Percentiles rank a stretch among this genome's conserved stretches.
Conservation (phyloP, 805 yeast genomes). For the Huiozyma naganishii region DNA sequence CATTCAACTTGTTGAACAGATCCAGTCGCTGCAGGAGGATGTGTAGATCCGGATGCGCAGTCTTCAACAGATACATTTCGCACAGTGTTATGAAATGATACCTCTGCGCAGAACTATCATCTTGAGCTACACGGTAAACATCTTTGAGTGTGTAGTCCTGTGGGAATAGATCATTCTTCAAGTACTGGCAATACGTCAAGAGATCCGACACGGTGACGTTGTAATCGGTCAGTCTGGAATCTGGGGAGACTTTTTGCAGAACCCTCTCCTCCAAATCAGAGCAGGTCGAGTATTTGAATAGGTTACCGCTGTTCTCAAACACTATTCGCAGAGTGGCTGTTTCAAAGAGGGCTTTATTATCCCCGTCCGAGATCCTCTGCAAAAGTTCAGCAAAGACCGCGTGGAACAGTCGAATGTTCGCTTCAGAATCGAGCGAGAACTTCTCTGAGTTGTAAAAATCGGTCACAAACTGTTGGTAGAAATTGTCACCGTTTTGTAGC, state of each 20-base stretch:
- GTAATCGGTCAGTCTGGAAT: constrained; percentile 1
- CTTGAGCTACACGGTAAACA: constrained; percentile 13
- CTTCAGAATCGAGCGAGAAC: constrained; percentile 10
- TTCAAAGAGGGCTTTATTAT: neutral
- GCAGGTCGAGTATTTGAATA: constrained; percentile 3
- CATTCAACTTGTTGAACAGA: constrained; percentile 1
- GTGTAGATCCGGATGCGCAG: neutral
- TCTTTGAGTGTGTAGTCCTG: constrained; percentile 12
- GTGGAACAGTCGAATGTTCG: constrained; percentile 12
- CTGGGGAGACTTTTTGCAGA: constrained; percentile 7
- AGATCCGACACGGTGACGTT: constrained; percentile 7
- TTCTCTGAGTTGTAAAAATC: constrained; percentile 7
- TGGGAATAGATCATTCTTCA: constrained; percentile 5
- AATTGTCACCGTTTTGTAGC: too few species aligned
- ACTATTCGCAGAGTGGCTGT: constrained; percentile 8
- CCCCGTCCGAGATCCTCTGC: neutral
- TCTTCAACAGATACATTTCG: constrained; percentile 1
- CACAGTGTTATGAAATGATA: constrained; percentile 16
- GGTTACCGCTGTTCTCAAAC: constrained; percentile 12
- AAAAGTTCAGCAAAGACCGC: constrained; percentile 1
- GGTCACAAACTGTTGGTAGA: constrained; percentile 6
- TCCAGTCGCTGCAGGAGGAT: constrained; percentile 1
- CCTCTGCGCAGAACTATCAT: constrained; percentile 14
- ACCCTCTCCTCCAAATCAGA: constrained; percentile 6
- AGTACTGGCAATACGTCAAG: constrained; percentile 8